Conservation (phyloP, 129 eudicot species). For the Gnaphalium uliginosum region DNA sequence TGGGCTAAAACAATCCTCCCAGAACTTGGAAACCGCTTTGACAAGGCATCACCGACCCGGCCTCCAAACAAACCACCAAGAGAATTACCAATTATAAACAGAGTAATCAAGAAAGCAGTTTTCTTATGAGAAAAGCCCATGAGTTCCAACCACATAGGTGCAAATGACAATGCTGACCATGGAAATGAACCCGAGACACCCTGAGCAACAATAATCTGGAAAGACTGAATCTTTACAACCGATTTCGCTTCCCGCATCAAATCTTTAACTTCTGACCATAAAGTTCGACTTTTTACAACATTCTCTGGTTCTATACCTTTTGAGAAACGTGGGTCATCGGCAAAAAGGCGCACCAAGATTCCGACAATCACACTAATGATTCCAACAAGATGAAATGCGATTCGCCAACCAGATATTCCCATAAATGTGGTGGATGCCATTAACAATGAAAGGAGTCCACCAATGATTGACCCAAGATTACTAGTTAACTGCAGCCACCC, state of each 20-base stretch:
- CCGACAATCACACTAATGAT: slow-evolving; percentile 80
- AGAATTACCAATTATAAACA: slow-evolving; percentile 71
- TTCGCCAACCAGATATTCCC: slow-evolving; percentile 90
- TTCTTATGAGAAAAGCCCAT: slow-evolving; percentile 71
- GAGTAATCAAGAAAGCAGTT: slow-evolving; percentile 64
- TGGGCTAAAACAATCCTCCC: slow-evolving; percentile 86
- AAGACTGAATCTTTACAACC: slow-evolving; percentile 67
- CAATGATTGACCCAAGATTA: slow-evolving; percentile 81
- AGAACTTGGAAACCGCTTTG: slow-evolving; percentile 63
- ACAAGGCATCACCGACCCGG: slow-evolving; percentile 69
- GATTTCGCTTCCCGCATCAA: slow-evolving; percentile 59
- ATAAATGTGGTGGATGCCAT: slow-evolving; percentile 71
- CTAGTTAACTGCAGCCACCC: slow-evolving; percentile 94
- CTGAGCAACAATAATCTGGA: slow-evolving; percentile 89
- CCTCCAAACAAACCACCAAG: slow-evolving; percentile 96
- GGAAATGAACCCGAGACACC: slow-evolving; percentile 96
- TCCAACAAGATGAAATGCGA: slow-evolving; percentile 88
- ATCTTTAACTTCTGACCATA: slow-evolving; percentile 55
- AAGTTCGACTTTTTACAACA: slow-evolving; percentile 34
- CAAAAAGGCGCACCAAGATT: slow-evolving; percentile 69
- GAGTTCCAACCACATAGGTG: slow-evolving; percentile 97
- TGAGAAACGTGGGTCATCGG: slow-evolving; percentile 78
- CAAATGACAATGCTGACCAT: slow-evolving; percentile 95
- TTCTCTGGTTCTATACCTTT: slow-evolving; percentile 17
- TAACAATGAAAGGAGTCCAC: slow-evolving; percentile 76